A percentile compares a stretch with the other conserved stretches of the same genome.
Conservation (phyloP, 2,329 filamentous ascomycete genomes). For the Penicillium sp. region DNA sequence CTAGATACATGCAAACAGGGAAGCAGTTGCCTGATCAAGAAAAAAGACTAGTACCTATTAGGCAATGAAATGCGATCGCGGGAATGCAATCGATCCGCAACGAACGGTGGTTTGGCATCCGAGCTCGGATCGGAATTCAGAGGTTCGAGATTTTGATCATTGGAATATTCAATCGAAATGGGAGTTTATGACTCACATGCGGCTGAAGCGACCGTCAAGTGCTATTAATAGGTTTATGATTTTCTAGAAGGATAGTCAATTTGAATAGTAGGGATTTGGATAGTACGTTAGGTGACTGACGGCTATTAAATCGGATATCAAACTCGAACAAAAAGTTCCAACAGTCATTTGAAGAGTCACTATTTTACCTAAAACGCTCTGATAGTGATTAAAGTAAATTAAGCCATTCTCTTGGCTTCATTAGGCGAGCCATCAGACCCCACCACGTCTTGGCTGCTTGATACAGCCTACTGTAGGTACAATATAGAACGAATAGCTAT, state of each 20-base stretch:
- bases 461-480: background rate
- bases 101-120: background rate
- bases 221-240: background rate
- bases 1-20: background rate
- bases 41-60: background rate
- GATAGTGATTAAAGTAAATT: background rate
- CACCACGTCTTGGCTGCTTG: background rate
- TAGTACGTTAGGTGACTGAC: background rate
- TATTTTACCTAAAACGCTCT: background rate
- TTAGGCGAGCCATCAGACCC: background rate
- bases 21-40: background rate
- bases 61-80: background rate
- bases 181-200: background rate
- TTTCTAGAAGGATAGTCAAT: background rate
- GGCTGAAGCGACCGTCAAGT: background rate
- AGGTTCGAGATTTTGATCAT: background rate
- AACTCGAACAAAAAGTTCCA: background rate
- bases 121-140: background rate
- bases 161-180: too few relatives aligned
- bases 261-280: background rate
- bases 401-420: slow-evolving; percentile 4
- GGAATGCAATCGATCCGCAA: background rate
- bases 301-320: background rate
- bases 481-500: background rate
- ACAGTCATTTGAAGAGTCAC: background rate